phyloP scores from a whole-genome alignment of 2,329 filamentous ascomycete species.

The Tolypocladium ophioglossoides region DNA sequence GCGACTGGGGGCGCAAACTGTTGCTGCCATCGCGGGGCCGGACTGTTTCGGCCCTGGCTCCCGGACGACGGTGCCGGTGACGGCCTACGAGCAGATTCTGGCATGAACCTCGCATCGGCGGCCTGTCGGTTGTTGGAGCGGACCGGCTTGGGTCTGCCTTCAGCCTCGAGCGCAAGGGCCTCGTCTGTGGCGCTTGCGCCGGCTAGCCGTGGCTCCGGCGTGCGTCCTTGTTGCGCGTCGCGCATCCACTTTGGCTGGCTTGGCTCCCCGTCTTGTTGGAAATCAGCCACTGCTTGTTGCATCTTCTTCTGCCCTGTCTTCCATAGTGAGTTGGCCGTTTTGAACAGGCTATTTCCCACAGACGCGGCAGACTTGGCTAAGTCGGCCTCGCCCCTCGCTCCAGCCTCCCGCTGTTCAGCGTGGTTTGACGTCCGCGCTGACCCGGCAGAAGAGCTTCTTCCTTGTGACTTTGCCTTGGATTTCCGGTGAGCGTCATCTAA shows the following conservation, averaged over 20 bases:
- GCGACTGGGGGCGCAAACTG: constrained; percentile 24
- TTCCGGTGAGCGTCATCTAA: constrained; percentile 85
- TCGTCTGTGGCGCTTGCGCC: constrained; percentile 49
- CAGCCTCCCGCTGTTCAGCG: constrained; percentile 32
- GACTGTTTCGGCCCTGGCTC: constrained; percentile 32
- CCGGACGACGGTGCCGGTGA: constrained; percentile 36
- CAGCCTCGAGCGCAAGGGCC: constrained; percentile 69
- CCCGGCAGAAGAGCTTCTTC: constrained; percentile 29
- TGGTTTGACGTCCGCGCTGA: neutral
- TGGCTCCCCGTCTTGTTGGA: constrained; percentile 60
- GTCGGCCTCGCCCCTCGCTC: constrained; percentile 53
- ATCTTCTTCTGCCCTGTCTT: constrained; percentile 89
- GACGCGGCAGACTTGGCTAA: constrained; percentile 72
- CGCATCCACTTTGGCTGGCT: constrained; percentile 95
- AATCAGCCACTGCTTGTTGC: constrained; percentile 83
- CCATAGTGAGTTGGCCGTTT: constrained; percentile 92
- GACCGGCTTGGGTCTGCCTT: constrained; percentile 40
- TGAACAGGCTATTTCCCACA: constrained; percentile 74
- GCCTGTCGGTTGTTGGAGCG: constrained; percentile 15
- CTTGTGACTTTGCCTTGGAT: constrained; percentile 60
- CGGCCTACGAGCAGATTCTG: constrained; percentile 33
- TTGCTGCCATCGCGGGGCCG: constrained; percentile 51
- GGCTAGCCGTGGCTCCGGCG: constrained; percentile 18
- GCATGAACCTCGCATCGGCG: constrained; percentile 13
- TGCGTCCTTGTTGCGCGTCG: constrained; percentile 45